Base-by-base conservation (phyloP, 1,139 yeast species). In the Taphrina pruni region DNA sequence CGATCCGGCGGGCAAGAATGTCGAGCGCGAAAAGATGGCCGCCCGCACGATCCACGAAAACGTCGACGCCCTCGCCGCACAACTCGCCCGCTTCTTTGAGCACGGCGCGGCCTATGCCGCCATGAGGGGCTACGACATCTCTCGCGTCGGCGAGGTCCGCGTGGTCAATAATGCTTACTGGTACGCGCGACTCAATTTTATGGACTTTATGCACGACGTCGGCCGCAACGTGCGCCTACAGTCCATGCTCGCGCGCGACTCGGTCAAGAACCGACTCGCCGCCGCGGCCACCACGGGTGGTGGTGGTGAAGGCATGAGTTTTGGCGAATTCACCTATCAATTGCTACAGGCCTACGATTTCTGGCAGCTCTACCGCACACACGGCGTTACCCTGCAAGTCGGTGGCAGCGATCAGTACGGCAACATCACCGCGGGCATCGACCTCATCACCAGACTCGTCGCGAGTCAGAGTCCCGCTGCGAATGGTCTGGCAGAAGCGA, bases 371-470 rank as follows among this genome's bases (percentile, higher is more conserved):
- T 87, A 86, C 79, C 83, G 83, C 58, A 77, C 84, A 17, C 80
- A 85, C 51, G 79, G 81, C 2, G 95, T 94, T 56, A 84, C 64
- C 78, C 45, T 67, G 11, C 97, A 94, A 79, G 86, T 95, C 36
- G 99, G 99, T 17, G 99, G 99, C 8, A 92, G 89, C 76, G 99
- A 94, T 77, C 99, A 94, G 78, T 94, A 97, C 94, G 99, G 99
- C 0, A 94, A 94, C 75, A 95, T 95, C 72, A 91, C 96, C 6
- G 98, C 98, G 0, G 99, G 99, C 0, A 85, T 90, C 64, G 99
- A 94, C 76, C 81, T 95, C 71, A 91, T 94, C 57, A 83, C 88
- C 0, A 81, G 97, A 73, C 78, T 90, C 68, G 81, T 73, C 72
- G 55, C 75, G 75, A 61, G 51, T 20, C n/a, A 17, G n/a, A 57